Percentiles rank a stretch among this genome's conserved stretches.
phyloP scores from a whole-genome alignment of 225 moss, liverwort and hornwort species.

The Pleurozium schreberi region DNA sequence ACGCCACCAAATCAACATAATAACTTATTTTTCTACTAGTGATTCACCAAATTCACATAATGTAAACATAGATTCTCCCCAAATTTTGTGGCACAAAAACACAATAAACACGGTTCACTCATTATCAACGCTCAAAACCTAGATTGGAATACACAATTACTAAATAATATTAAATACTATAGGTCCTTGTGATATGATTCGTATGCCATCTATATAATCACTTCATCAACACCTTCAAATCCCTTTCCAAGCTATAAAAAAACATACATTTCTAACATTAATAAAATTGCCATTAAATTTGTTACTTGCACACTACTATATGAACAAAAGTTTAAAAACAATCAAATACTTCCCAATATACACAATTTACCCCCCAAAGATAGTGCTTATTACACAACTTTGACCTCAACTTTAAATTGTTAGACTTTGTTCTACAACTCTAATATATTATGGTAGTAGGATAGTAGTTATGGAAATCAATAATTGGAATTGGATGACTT shows the following conservation, averaged over 20 bases:
- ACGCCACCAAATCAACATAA: no score
- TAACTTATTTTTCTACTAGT: no score
- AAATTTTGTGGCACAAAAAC: neutral
- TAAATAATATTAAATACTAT: neutral
- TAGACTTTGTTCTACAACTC: accelerated
- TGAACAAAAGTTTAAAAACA: neutral
- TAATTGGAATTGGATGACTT: no score
- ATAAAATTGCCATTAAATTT: neutral
- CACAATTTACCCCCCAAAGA: accelerated
- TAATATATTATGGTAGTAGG: no score
- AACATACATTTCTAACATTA: neutral
- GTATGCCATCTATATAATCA: neutral
- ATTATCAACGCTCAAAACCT: neutral
- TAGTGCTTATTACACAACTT: neutral
- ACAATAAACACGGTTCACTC: neutral
- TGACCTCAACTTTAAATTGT: accelerated
- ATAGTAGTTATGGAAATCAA: no score
- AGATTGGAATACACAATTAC: neutral
- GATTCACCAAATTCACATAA: neutral
- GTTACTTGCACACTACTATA: neutral
- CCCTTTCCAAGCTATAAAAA: accelerated
- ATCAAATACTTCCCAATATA: neutral
- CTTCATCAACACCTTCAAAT: neutral
- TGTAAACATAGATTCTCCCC: accelerated
- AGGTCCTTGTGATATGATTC: neutral